Conservation (phyloP, 2,329 filamentous ascomycete genomes). For the Venturia asperata region DNA sequence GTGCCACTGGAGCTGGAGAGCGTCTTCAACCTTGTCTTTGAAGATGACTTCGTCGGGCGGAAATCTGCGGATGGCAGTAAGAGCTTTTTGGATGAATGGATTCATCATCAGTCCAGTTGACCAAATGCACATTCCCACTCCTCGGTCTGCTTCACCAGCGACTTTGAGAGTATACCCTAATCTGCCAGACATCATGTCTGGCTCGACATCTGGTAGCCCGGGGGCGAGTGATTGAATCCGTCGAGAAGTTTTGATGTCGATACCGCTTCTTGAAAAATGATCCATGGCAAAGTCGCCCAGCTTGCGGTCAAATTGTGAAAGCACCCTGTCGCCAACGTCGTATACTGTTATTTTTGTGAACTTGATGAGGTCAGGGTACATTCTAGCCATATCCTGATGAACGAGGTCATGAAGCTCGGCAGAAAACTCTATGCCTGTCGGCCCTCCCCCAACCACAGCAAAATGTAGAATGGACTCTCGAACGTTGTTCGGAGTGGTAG, state of each 20-base stretch:
- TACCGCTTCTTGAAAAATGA: constrained; percentile 60
- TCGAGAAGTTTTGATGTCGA: constrained; percentile 63
- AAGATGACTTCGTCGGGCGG: constrained; percentile 23
- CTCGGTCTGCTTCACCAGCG: constrained; percentile 57
- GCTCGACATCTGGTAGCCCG: constrained; percentile 40
- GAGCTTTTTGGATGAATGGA: constrained; percentile 57
- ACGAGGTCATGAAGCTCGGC: constrained; percentile 72
- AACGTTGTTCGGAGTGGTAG: constrained; percentile 51
- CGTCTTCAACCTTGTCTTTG: constrained; percentile 26
- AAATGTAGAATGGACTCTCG: constrained; percentile 61
- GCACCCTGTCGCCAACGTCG: constrained; percentile 67
- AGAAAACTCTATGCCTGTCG: constrained; percentile 66
- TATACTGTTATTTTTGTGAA: constrained; percentile 65
- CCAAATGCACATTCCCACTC: constrained; percentile 54
- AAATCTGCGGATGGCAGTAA: constrained; percentile 31
- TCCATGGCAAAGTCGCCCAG: constrained; percentile 63
- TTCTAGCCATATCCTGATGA: constrained; percentile 56
- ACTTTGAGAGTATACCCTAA: constrained; percentile 50
- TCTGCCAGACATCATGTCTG: constrained; percentile 22
- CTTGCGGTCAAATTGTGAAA: constrained; percentile 70
- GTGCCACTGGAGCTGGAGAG: constrained; percentile 35
- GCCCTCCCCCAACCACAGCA: constrained; percentile 67
- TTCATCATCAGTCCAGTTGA: constrained; percentile 74
- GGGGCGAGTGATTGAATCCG: constrained; percentile 53
- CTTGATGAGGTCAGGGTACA: constrained; percentile 57